These are phyloP conservation scores for Anethum foeniculum DNA, from an alignment of 140 eudicot species.

Conservation along the genomic window DNA sequence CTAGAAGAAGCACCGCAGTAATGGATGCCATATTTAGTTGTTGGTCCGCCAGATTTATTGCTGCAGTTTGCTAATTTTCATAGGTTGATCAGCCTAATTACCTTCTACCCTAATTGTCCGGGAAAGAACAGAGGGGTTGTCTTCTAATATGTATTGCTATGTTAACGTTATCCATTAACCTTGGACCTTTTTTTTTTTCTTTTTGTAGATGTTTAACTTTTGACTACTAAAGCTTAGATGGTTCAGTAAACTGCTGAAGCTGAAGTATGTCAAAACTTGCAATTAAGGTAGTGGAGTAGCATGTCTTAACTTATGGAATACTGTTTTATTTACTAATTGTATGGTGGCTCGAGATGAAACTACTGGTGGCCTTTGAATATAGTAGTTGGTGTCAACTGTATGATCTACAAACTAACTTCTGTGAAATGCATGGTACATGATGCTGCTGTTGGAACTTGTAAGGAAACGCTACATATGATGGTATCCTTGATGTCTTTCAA, in stretches of 20 bases:
- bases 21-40: conserved; percentile 51
- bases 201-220: not conserved
- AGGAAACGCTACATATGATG: not conserved
- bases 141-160: not conserved
- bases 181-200: not conserved
- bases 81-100: not conserved
- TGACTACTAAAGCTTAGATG: not conserved
- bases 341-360: not conserved
- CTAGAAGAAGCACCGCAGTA: conserved; percentile 73
- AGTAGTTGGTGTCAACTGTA: not conserved
- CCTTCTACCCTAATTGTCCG: not conserved
- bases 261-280: not conserved
- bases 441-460: not conserved
- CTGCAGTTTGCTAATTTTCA: not conserved
- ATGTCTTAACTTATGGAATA: not conserved
- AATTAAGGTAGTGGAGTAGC: not conserved
- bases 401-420: not conserved
- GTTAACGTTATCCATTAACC: not conserved
- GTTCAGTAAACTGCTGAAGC: not conserved
- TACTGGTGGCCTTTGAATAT: not conserved
- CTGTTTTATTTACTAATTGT: not conserved
- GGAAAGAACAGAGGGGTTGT: not conserved
- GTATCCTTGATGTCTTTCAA: not conserved
- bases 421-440: not conserved
- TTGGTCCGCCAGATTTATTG: conserved; percentile 41